phyloP scores from a whole-genome alignment of 495 filamentous ascomycete genomes.

The Viridothelium virens region DNA sequence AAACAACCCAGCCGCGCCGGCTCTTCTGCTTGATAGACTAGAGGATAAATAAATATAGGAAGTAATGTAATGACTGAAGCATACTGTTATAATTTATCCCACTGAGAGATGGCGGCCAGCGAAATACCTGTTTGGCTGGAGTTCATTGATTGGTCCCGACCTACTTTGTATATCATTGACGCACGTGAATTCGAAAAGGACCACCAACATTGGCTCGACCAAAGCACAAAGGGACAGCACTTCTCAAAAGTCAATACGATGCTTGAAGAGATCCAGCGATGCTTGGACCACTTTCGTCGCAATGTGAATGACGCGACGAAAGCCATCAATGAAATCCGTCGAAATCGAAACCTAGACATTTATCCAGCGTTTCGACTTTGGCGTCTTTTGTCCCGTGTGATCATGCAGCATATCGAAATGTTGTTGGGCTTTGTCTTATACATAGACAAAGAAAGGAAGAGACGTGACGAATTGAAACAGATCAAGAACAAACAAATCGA shows the following conservation, averaged over 20 bases:
- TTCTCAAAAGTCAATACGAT: background rate
- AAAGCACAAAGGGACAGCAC: background rate
- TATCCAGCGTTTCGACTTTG: slow-evolving; percentile 7
- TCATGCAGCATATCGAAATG: background rate
- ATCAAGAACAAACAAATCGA: background rate
- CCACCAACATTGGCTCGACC: background rate
- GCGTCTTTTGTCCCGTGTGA: slow-evolving; percentile 7
- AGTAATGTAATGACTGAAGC: slow-evolving; percentile 1
- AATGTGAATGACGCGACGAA: background rate
- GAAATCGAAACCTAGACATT: too few species aligned
- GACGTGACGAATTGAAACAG: background rate
- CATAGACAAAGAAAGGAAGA: background rate
- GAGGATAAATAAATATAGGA: background rate
- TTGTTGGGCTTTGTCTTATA: background rate
- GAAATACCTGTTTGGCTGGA: background rate
- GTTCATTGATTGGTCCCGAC: background rate
- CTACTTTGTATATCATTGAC: background rate
- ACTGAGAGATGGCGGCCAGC: background rate
- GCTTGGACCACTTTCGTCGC: background rate
- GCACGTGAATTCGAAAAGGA: background rate
- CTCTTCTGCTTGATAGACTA: background rate
- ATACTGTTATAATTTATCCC: background rate
- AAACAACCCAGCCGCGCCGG: background rate
- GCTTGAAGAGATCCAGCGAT: background rate
- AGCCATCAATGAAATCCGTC: background rate